Percentiles rank a stretch among this genome's conserved stretches.
Evolutionary conservation across 345 rosid genomes (phyloP).

Genomic region (Populus deltoides): DNA sequence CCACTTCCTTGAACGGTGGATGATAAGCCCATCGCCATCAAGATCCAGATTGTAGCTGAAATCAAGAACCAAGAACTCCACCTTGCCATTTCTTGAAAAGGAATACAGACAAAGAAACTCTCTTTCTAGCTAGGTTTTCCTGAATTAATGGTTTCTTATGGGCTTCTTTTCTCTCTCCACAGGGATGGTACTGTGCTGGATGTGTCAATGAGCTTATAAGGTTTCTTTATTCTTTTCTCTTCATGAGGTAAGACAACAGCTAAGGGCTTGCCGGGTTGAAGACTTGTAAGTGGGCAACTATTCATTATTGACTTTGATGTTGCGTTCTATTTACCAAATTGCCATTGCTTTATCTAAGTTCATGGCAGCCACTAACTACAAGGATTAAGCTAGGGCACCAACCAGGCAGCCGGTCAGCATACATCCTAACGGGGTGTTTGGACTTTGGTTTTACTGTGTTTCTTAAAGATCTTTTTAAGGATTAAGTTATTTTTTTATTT

Average conservation of each 20-base stretch:
- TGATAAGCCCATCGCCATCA: slow-evolving; percentile 18
- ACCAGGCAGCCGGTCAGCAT: no score
- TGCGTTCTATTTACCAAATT: slow-evolving; percentile 19
- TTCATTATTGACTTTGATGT: slow-evolving; percentile 14
- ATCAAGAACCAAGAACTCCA: slow-evolving; percentile 23
- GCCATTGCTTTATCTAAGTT: slow-evolving; percentile 19
- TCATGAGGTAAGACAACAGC: slow-evolving; percentile 8
- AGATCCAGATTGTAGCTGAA: slow-evolving; percentile 27
- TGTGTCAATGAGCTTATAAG: not conserved
- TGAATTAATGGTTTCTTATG: not conserved
- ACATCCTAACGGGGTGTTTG: no score
- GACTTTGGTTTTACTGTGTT: no score
- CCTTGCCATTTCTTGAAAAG: slow-evolving; percentile 21
- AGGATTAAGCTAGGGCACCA: not conserved
- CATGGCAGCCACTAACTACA: slow-evolving; percentile 15
- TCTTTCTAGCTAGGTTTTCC: not conserved
- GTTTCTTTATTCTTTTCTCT: not conserved
- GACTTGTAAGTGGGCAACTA: slow-evolving; percentile 12
- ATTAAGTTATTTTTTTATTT: no score
- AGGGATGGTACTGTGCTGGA: no score
- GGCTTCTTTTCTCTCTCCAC: not conserved
- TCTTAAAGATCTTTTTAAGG: no score
- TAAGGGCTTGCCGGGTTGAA: slow-evolving; percentile 1
- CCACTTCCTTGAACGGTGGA: slow-evolving; percentile 41
- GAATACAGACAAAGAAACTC: not conserved